Conservation (phyloP, 2,329 filamentous ascomycete genomes). For the Fragosphaeria purpurea region DNA sequence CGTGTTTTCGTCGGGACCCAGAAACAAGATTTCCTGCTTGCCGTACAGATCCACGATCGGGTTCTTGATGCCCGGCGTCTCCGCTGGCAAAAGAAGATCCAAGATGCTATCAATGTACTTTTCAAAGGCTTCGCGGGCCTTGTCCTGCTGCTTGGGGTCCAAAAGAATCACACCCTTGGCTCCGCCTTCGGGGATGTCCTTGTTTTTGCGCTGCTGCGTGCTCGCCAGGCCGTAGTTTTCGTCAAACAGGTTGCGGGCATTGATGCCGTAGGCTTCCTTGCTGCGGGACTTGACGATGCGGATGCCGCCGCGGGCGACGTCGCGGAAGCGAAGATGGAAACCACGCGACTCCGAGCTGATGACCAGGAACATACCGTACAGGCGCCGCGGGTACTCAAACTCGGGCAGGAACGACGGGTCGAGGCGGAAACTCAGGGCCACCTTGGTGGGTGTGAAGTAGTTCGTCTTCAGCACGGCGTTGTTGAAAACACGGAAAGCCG, state of each 20-base stretch:
- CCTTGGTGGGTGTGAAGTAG: conserved; percentile 94
- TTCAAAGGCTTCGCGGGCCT: conserved; percentile 85
- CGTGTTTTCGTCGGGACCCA: conserved; percentile 98
- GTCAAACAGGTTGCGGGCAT: conserved; percentile 90
- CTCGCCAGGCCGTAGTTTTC: conserved; percentile 98
- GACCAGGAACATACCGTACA: conserved; percentile 98
- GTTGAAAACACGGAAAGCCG: conserved; percentile 93
- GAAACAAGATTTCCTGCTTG: conserved; percentile 93
- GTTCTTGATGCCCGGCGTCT: conserved; percentile 96
- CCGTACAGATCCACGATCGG: conserved; percentile 92
- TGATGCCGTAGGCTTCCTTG: conserved; percentile 92
- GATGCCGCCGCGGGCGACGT: conserved; percentile 93
- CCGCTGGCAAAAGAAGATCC: conserved; percentile 80
- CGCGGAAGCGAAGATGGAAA: conserved; percentile 94
- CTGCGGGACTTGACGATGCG: conserved; percentile 97
- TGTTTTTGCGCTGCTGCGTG: conserved; percentile 99
- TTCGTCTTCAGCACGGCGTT: conserved; percentile 91
- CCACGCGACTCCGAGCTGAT: conserved; percentile 95
- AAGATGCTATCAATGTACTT: conserved; percentile 99
- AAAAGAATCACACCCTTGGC: conserved; percentile 96
- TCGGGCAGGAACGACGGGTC: conserved; percentile 81
- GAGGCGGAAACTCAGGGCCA: conserved; percentile 91
- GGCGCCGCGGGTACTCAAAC: conserved; percentile 82
- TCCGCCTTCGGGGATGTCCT: conserved; percentile 96
- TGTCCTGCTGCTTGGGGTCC: conserved; percentile 89